Base-by-base conservation (phyloP, 2,329 filamentous ascomycete genomes). In the Aureobasidium sp. region DNA sequence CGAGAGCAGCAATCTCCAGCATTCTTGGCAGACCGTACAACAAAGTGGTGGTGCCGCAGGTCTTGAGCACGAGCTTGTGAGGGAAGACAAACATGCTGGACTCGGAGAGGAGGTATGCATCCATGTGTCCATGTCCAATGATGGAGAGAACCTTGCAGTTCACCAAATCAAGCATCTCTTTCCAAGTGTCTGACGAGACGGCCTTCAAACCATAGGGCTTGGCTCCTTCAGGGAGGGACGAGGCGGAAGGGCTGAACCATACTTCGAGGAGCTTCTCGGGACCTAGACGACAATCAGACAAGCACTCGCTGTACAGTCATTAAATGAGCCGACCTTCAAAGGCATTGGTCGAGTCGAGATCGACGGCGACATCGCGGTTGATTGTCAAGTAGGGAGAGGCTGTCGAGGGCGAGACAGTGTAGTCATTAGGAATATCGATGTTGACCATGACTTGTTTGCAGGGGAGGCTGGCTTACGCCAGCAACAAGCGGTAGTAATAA, bases 41-140 rank as follows among this genome's bases (percentile, higher is more conserved):
- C 59, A 99, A 80, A 3, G 94, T 99, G 15, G 94, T 99, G 29
- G 94, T 99, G 64, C 94, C 94, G 71, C 94, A 99, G 8, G 94
- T 99, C 84, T 99, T 99, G 67, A 99, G 81, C 64, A 99, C 96
- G 66, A 99, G 84, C 82, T 99, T 99, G 84, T 99, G 94, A n/a
- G 92, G 91, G 76, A 96, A 99, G 69, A 99, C 91, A 74, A 99
- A 99, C 92, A 99, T 96, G 88, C 94, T 97, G 44, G 94, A 97
- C 78, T 99, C 94, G 65, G 94, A 99, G 61, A 99, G 83, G 7
- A 99, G 85, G 73, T 99, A 99, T 66, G 94, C 93, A 72, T 99
- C 94, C 69, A 97, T 89, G 72, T 93, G 87, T 66, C 96, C 91
- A 29, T 93, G 96, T 73, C 93, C 87, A 66, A 99, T 85, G 65